Evolutionary conservation across 129 eudicot genomes (phyloP), one percentile per base, ranked within the genome.

Genomic region (Flaveria trinervia): DNA sequence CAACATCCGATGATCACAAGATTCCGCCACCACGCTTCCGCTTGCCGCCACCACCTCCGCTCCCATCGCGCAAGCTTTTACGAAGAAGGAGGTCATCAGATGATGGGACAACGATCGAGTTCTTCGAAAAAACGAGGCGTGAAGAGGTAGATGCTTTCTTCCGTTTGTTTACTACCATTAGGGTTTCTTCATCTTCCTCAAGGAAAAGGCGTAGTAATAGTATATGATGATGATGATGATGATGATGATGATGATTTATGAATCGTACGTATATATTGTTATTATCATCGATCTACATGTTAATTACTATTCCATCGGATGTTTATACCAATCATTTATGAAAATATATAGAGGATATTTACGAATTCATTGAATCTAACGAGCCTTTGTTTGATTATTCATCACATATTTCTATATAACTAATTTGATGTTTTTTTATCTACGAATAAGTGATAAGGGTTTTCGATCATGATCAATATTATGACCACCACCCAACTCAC

Each of bases 171-270:
- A 74, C 62, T 20, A 36, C 41, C 41, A 1, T 56, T 74, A 74
- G 80, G 84, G 76, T 67, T 80, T 46, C 80, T 67, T 80, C 80
- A 4, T 79, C 83, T 11, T 71, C 75, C 0, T 73, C 79, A 10
- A 74, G 76, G 33, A 80, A 80, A 80, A 80, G 65, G n/a, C 80
- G 71, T 44, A 59, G 76, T 73, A 75, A 74, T 74, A 80, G 84
- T 57, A 57, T 80, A 54, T 80, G 75, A 23, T 23, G 22, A 20
- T 20, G 22, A 23, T 23, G 26, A 80, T 73, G 15, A 80, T 73
- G 22, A 20, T 20, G 22, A 23, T 23, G 26, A 80, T 73, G 15
- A 80, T 73, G 15, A 44, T 20, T 17, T 22, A 12, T 11, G 4
- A 70, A 30, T 33, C 28, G 13, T 39, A 13, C 28, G 13, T 39